Percentiles rank a stretch among this genome's conserved stretches.
Evolutionary conservation across 805 yeast species (phyloP).

Genomic region (Candida pini): DNA sequence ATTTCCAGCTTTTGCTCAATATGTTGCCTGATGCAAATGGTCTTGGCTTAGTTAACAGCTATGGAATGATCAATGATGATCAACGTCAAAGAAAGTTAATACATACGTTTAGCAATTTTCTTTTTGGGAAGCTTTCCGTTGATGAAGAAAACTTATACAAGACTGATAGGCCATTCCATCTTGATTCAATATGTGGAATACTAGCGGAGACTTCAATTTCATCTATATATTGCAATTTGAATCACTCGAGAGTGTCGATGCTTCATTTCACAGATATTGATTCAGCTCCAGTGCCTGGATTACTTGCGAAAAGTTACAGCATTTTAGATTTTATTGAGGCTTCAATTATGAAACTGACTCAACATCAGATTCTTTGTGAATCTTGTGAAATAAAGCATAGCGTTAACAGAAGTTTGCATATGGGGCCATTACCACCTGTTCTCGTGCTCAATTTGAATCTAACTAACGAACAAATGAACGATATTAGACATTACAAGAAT

Average conservation of each 20-base stretch:
- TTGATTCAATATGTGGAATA: conserved; percentile 35
- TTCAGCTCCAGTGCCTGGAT: conserved; percentile 29
- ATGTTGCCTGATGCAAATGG: conserved; percentile 44
- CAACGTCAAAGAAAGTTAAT: conserved; percentile 38
- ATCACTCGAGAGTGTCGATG: conserved; percentile 30
- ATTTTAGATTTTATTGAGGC: conserved; percentile 57
- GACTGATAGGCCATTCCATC: conserved; percentile 10
- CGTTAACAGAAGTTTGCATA: conserved; percentile 46
- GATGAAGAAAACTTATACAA: conserved; percentile 40
- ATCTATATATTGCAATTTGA: conserved; percentile 35
- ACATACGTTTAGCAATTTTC: conserved; percentile 53
- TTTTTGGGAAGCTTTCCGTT: conserved; percentile 44
- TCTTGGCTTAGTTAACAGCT: conserved; percentile 48
- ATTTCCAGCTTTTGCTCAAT: conserved; percentile 56
- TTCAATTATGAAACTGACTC: conserved; percentile 47
- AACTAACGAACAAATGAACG: conserved; percentile 47
- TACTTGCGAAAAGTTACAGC: conserved; percentile 25
- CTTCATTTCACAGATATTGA: conserved; percentile 40
- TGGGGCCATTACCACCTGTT: conserved; percentile 58
- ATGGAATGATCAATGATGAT: conserved; percentile 39
- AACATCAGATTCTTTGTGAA: conserved; percentile 48
- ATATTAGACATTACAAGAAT: conserved; percentile 41
- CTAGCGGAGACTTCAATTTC: conserved; percentile 36
- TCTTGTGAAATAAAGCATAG: conserved; percentile 46
- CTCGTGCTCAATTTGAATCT: conserved; percentile 57